Evolutionary conservation across 2,329 filamentous ascomycete species (phyloP).

Genomic region (Aspergillus latus): DNA sequence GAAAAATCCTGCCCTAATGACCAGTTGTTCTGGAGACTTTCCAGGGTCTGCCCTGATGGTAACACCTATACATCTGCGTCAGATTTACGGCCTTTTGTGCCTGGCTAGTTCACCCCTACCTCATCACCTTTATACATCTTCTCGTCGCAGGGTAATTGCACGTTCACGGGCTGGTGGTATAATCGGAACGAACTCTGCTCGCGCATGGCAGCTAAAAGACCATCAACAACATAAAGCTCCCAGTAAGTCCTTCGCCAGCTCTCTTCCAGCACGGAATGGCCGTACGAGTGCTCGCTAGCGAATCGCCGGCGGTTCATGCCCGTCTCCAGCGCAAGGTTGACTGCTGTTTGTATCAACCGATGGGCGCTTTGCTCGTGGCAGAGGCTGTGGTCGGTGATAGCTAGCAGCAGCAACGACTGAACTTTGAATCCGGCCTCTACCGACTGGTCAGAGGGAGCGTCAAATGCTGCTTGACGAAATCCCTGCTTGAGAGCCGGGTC

Average conservation of each 20-base stretch:
- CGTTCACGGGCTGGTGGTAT: slow-evolving; percentile 55
- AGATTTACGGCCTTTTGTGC: too few species aligned
- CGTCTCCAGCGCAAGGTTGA: slow-evolving; percentile 68
- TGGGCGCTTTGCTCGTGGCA: slow-evolving; percentile 27
- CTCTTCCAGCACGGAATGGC: slow-evolving; percentile 69
- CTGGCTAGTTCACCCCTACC: slow-evolving; percentile 5
- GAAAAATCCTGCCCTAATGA: slow-evolving; percentile 64
- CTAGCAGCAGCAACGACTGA: slow-evolving; percentile 33
- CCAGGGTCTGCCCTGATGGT: slow-evolving; percentile 56
- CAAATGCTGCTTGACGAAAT: slow-evolving; percentile 22
- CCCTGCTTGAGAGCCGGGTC: slow-evolving; percentile 25
- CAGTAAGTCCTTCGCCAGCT: slow-evolving; percentile 86
- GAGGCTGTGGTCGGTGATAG: slow-evolving; percentile 31
- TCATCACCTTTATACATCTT: slow-evolving; percentile 44
- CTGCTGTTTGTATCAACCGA: slow-evolving; percentile 57
- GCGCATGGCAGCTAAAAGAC: slow-evolving; percentile 70
- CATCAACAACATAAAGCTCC: slow-evolving; percentile 73
- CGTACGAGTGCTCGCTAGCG: slow-evolving; percentile 33
- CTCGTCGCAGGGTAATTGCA: slow-evolving; percentile 74
- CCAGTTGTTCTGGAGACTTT: slow-evolving; percentile 55
- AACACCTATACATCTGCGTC: slow-evolving; percentile 44
- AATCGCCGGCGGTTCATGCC: slow-evolving; percentile 69
- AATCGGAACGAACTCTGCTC: slow-evolving; percentile 20
- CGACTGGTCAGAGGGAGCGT: slow-evolving; percentile 13
- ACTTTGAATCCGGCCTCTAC: slow-evolving; percentile 32